phyloP scores from a whole-genome alignment of 345 rosid species.

The Dimocarpus longan region DNA sequence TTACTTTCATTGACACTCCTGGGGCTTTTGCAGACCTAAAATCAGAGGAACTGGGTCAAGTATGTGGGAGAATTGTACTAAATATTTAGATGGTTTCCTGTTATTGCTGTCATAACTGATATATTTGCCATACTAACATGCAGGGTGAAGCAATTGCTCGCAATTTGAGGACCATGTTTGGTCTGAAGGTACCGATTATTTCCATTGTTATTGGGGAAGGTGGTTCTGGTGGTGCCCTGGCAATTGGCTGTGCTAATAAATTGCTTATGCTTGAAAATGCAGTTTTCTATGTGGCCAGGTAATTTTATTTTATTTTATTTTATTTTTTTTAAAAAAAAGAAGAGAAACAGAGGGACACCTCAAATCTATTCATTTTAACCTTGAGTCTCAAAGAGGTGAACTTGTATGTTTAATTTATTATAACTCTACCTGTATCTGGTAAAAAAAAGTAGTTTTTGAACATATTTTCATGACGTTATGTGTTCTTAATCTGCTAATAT shows the following conservation, averaged over 20 bases:
- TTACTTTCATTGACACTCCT: conserved; percentile 84
- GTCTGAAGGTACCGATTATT: conserved; percentile 89
- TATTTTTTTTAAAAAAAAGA: not conserved
- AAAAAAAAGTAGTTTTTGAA: not conserved
- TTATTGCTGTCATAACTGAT: conserved; percentile 26
- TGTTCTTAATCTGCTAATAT: not conserved
- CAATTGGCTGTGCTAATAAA: conserved; percentile 94
- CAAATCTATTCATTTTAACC: not conserved
- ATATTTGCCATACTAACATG: conserved; percentile 22
- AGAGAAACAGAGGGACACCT: not conserved
- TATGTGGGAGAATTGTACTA: conserved; percentile 23
- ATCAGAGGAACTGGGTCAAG: conserved; percentile 84
- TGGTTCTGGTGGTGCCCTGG: conserved; percentile 99
- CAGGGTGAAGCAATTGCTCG: conserved; percentile 99
- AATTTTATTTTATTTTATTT: conserved; percentile 20
- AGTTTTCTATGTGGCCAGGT: conserved; percentile 98
- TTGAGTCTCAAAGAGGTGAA: not conserved
- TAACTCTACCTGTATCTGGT: not conserved
- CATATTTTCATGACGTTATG: not conserved
- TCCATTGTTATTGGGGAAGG: conserved; percentile 98
- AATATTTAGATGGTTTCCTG: conserved; percentile 8
- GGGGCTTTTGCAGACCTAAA: conserved; percentile 82
- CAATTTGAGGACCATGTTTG: conserved; percentile 94
- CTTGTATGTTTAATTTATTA: not conserved
- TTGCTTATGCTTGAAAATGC: conserved; percentile 95